These are phyloP conservation scores for Sophora flavescens DNA, from an alignment of 306 rosid species.

Conservation along the genomic window DNA sequence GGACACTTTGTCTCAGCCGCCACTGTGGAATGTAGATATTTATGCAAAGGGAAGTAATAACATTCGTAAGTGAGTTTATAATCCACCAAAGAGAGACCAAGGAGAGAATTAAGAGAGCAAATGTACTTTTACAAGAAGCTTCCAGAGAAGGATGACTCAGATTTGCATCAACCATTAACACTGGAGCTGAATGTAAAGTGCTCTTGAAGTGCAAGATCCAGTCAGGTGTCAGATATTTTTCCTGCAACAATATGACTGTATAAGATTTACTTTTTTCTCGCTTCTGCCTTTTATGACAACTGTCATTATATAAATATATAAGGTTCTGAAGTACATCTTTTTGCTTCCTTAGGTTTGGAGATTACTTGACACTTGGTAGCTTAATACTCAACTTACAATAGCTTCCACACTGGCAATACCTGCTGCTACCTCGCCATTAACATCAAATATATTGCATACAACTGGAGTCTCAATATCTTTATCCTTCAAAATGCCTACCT, in stretches of 20 bases:
- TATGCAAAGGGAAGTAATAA: constrained; percentile 37
- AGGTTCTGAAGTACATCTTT: constrained; percentile 29
- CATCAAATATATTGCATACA: constrained; percentile 80
- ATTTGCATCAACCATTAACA: constrained; percentile 89
- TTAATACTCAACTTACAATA: constrained; percentile 66
- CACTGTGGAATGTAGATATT: constrained; percentile 54
- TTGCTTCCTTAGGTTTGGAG: constrained; percentile 44
- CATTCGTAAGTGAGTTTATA: constrained; percentile 22
- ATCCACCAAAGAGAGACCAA: constrained; percentile 23
- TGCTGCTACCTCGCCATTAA: constrained; percentile 76
- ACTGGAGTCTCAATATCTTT: constrained; percentile 77
- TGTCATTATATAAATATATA: constrained; percentile 27
- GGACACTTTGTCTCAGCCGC: constrained; percentile 71
- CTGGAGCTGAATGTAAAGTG: constrained; percentile 65
- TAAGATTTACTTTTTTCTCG: constrained; percentile 10
- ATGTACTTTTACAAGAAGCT: constrained; percentile 76
- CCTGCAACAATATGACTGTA: constrained; percentile 58
- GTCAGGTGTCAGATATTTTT: constrained; percentile 76
- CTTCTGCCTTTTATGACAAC: constrained; percentile 8
- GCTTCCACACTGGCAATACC: constrained; percentile 89
- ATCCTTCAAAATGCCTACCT: constrained; percentile 74
- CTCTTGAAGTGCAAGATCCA: constrained; percentile 72
- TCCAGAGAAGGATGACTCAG: constrained; percentile 68
- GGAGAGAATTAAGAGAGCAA: constrained; percentile 29
- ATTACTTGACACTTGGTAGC: constrained; percentile 31